Evolutionary conservation across 2,329 filamentous ascomycete species (phyloP), one percentile per base, ranked within the genome.

Genomic region (Cladosporium sp.): DNA sequence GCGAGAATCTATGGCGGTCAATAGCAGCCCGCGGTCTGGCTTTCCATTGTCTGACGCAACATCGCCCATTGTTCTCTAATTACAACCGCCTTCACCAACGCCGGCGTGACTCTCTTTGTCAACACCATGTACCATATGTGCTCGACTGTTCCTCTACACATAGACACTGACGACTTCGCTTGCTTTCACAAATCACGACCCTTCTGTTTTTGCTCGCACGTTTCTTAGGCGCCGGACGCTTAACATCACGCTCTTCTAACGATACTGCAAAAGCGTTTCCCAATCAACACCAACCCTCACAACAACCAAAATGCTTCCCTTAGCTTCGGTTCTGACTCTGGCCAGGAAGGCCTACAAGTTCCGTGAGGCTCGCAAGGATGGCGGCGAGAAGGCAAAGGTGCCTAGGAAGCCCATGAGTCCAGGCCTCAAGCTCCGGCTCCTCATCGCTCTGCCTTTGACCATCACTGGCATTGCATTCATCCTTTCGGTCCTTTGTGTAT

Each of bases 401-500:
- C n/a, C 22, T 8, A 52, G 47, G 49, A 51, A 45, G 45, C 45
- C 49, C 37, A 59, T 59, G 49, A 37, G 49, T 25, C 7, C 47
- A 9, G 36, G 25, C 3, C 39, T 38, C 47, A 59, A 59, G 34
- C 38, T 52, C 3, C 47, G 56, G 20, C 47, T 59, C 20, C 45
- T 43, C 39, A 30, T 50, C 12, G 56, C 28, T 15, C 59, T 69
- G 8, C 65, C 67, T 11, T 62, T 70, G 47, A 60, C 68, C 50
- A 78, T 80, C 62, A 77, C 80, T 61, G 75, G 81, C 22, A 78
- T 76, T 30, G 82, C 83, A 3, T 80, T 86, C 40, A 76, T 86
- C 19, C 77, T 88, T 43, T 78, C 79, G 17, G 78, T 87, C 64
- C 75, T 87, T 8, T 84, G 81, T 67, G 75, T 88, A 60, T 86